phyloP scores from a whole-genome alignment of 2,329 filamentous ascomycete genomes.

The Coniochaeta sp. region DNA sequence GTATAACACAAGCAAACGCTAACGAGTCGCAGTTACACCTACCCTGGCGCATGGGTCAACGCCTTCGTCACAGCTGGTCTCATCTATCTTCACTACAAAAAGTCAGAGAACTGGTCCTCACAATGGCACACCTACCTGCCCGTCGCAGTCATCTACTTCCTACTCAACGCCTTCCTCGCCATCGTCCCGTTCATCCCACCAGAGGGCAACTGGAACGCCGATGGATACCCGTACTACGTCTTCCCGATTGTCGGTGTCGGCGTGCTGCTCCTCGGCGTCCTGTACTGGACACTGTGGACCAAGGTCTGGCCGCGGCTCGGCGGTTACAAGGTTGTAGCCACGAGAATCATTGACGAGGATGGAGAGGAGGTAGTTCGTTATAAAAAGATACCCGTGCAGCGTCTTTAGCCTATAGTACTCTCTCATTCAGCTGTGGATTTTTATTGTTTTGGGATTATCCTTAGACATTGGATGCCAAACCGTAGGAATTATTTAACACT shows the following conservation, averaged over 20 bases:
- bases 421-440: neutral
- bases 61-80: constrained; percentile 41
- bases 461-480: neutral
- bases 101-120: constrained; percentile 43
- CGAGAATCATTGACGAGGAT: constrained; percentile 30
- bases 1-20: neutral
- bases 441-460: neutral
- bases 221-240: constrained; percentile 47
- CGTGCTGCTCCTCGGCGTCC: constrained; percentile 38
- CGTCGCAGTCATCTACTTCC: constrained; percentile 37
- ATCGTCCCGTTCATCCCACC: constrained; percentile 49
- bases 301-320: constrained; percentile 39
- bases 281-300: constrained; percentile 48
- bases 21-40: constrained; percentile 28
- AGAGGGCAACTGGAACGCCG: constrained; percentile 33
- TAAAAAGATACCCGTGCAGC: neutral
- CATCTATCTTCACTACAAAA: constrained; percentile 41
- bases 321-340: constrained; percentile 40
- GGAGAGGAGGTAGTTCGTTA: constrained; percentile 33
- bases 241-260: constrained; percentile 47
- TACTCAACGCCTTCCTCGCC: constrained; percentile 44
- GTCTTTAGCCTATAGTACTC: neutral
- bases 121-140: constrained; percentile 44
- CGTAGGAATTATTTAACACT: neutral
- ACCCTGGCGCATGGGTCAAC: constrained; percentile 47